Evolutionary conservation across 1,139 yeast genomes (phyloP).

Genomic region (Meyerozyma carpophila): DNA sequence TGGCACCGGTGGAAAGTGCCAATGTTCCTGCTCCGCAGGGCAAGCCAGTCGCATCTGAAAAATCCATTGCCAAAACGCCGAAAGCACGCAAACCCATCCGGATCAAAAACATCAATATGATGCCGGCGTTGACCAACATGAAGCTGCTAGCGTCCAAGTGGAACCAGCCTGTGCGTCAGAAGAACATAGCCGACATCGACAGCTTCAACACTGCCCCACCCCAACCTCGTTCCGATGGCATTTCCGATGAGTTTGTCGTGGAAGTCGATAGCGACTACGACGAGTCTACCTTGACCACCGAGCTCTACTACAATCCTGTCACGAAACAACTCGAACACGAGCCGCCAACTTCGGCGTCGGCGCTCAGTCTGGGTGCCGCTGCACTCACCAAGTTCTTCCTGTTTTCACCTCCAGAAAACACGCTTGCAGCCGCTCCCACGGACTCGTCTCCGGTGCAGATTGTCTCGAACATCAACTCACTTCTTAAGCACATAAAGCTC

Average conservation of each 20-base stretch:
- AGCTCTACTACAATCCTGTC: conserved; percentile 28
- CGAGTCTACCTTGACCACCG: conserved; percentile 19
- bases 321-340: conserved; percentile 28
- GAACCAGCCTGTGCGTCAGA: conserved; percentile 26
- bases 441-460: conserved; percentile 3
- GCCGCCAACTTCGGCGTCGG: conserved; percentile 26
- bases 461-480: conserved; percentile 23
- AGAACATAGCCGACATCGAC: not conserved
- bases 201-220: not conserved
- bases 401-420: not conserved
- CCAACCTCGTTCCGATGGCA: not conserved
- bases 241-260: conserved; percentile 2
- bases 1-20: not conserved
- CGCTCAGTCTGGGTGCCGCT: not conserved
- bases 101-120: not conserved
- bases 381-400: not conserved
- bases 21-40: not conserved
- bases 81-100: not conserved
- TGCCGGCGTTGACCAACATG: conserved; percentile 4
- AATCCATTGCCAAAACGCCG: not conserved
- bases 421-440: not conserved
- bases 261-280: conserved; percentile 17
- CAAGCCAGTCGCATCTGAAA: not conserved
- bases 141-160: conserved; percentile 22
- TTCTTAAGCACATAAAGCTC: conserved; percentile 32